Percentiles rank a stretch among this genome's conserved stretches.
Evolutionary conservation across 345 rosid species (phyloP).

Genomic region (Limnanthes douglasii): DNA sequence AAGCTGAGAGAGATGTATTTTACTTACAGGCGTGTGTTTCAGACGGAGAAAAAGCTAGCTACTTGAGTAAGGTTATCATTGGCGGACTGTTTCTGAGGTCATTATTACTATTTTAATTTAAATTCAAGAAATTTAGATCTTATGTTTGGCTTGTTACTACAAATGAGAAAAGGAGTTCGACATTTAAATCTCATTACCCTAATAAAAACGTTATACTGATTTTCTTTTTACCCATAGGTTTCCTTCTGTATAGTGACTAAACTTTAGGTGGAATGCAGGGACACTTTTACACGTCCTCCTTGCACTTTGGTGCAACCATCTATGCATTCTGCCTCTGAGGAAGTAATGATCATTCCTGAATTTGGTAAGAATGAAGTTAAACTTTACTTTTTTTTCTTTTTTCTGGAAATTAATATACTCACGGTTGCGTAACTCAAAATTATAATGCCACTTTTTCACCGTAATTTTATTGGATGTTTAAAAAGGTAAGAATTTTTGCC

Average conservation of each 20-base stretch:
- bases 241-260: background rate
- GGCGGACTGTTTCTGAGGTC: slow-evolving; percentile 90
- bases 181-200: too few species aligned
- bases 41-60: slow-evolving; percentile 63
- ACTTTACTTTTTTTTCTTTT: slow-evolving; percentile 5
- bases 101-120: too few species aligned
- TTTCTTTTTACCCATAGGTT: background rate
- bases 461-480: slow-evolving; percentile 7
- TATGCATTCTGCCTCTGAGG: slow-evolving; percentile 35
- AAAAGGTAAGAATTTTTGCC: slow-evolving; percentile 68
- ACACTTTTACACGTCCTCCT: slow-evolving; percentile 71
- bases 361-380: slow-evolving; percentile 39
- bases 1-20: slow-evolving; percentile 8
- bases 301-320: slow-evolving; percentile 92
- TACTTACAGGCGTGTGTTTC: slow-evolving; percentile 79
- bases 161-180: too few species aligned
- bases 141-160: too few species aligned
- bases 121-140: too few species aligned
- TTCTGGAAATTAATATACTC: too few species aligned
- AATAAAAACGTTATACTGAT: slow-evolving; percentile 2
- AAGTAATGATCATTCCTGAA: slow-evolving; percentile 36
- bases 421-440: too few species aligned
- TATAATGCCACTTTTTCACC: too few species aligned
- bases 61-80: slow-evolving; percentile 59
- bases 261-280: slow-evolving; percentile 61